Percentiles rank a stretch among this genome's conserved stretches.
phyloP scores from a whole-genome alignment of 352 stramenopile species.

The Phytophthora quininea region DNA sequence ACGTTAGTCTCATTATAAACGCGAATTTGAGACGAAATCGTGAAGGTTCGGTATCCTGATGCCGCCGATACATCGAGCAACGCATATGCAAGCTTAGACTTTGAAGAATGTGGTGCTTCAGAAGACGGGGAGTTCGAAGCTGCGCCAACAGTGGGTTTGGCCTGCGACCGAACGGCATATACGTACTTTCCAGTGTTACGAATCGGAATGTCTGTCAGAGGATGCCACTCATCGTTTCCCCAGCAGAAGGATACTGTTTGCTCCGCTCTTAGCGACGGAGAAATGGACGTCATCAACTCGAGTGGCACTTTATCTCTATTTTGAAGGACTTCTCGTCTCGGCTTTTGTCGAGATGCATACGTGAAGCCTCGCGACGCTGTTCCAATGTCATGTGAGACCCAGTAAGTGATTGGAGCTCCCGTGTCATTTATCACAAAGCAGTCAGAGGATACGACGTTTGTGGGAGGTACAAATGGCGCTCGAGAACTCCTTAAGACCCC shows the following conservation, averaged over 20 bases:
- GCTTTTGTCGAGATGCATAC: conserved; percentile 54
- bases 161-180: conserved; percentile 61
- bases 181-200: conserved; percentile 80
- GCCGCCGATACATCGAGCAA: conserved; percentile 79
- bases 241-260: conserved; percentile 81
- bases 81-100: conserved; percentile 49
- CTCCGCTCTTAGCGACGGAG: conserved; percentile 69
- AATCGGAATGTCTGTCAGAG: conserved; percentile 78
- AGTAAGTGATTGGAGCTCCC: conserved; percentile 64
- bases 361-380: conserved; percentile 58
- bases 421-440: conserved; percentile 84
- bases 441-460: conserved; percentile 78
- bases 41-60: conserved; percentile 77
- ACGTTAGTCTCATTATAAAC: conserved; percentile 80
- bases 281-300: conserved; percentile 73
- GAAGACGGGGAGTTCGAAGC: conserved; percentile 3
- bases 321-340: conserved; percentile 48
- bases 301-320: conserved; percentile 68
- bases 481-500: conserved; percentile 27
- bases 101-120: not conserved
- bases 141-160: conserved; percentile 5
- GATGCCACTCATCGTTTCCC: conserved; percentile 72
- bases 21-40: conserved; percentile 76
- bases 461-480: conserved; percentile 45
- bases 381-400: conserved; percentile 58